phyloP scores from a whole-genome alignment of 192 early-diverging fungal genomes.

The Coemansia sp. region DNA sequence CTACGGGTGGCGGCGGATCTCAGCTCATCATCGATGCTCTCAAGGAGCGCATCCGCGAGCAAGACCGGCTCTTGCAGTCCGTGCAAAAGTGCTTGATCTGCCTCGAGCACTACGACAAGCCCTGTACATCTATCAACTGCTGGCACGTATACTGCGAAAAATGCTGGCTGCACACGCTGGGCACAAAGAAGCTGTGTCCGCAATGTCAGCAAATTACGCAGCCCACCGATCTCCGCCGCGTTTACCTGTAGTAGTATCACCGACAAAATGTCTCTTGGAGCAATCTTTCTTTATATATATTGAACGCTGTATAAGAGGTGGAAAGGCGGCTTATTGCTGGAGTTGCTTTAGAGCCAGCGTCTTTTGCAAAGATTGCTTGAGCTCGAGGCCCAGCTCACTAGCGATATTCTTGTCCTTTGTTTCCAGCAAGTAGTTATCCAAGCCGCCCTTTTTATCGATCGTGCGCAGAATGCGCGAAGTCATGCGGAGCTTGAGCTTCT shows the following conservation, averaged over 20 bases:
- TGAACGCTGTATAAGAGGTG: no score
- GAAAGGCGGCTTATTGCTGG: background rate
- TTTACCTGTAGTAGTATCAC: conserved; percentile 69
- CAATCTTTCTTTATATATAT: no score
- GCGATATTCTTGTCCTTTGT: conserved; percentile 71
- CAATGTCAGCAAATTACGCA: conserved; percentile 88
- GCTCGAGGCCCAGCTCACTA: conserved; percentile 59
- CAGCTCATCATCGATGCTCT: conserved; percentile 82
- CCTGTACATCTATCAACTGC: conserved; percentile 78
- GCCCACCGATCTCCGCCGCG: conserved; percentile 76
- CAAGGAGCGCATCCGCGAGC: conserved; percentile 68
- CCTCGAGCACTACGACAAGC: conserved; percentile 70
- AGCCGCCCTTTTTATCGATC: conserved; percentile 83
- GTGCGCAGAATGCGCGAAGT: conserved; percentile 73
- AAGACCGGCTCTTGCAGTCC: conserved; percentile 56
- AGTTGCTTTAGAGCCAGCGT: background rate
- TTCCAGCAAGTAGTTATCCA: conserved; percentile 74
- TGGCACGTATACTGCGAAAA: conserved; percentile 93
- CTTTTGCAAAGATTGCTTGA: conserved; percentile 56
- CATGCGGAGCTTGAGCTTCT: conserved; percentile 62
- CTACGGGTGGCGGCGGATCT: conserved; percentile 17
- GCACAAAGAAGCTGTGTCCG: conserved; percentile 87
- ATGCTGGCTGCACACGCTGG: conserved; percentile 87
- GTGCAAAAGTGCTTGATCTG: conserved; percentile 79
- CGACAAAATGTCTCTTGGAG: background rate